Evolutionary conservation across 2,329 filamentous ascomycete species (phyloP).

Genomic region (Calonectria multiphialidica): DNA sequence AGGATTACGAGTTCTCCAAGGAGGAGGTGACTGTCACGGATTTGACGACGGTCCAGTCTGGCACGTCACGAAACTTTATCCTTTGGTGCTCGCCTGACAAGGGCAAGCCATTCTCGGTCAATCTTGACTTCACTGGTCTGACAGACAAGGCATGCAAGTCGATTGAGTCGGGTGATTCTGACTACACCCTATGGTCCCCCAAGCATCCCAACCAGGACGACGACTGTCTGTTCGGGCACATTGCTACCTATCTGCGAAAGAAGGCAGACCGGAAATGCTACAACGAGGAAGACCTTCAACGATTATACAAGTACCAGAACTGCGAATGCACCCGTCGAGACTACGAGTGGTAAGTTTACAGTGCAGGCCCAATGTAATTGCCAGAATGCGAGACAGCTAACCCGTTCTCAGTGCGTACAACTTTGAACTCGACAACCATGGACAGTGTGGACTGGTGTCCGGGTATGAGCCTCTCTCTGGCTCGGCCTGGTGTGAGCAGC

Average conservation of each 20-base stretch:
- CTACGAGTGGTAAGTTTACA: slow-evolving; percentile 84
- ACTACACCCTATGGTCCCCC: slow-evolving; percentile 91
- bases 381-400: slow-evolving; percentile 28
- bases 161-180: slow-evolving; percentile 68
- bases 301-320: slow-evolving; percentile 79
- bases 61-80: slow-evolving; percentile 90
- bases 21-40: slow-evolving; percentile 80
- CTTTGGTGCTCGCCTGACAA: slow-evolving; percentile 79
- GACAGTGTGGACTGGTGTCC: slow-evolving; percentile 80
- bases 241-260: slow-evolving; percentile 91
- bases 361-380: no score
- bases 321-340: slow-evolving; percentile 88
- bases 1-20: slow-evolving; percentile 78
- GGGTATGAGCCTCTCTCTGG: slow-evolving; percentile 74
- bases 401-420: slow-evolving; percentile 83
- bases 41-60: slow-evolving; percentile 89
- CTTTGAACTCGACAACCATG: slow-evolving; percentile 82
- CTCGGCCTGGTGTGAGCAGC: slow-evolving; percentile 63
- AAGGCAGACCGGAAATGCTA: slow-evolving; percentile 83
- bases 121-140: slow-evolving; percentile 89
- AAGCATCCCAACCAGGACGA: slow-evolving; percentile 83
- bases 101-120: slow-evolving; percentile 77
- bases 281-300: slow-evolving; percentile 80
- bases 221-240: slow-evolving; percentile 93
- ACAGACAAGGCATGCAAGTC: slow-evolving; percentile 79